A percentile compares a stretch with the other conserved stretches of the same genome.
Evolutionary conservation across 148 eudicot genomes (phyloP).

Genomic region (Pharnaceum exiguum): DNA sequence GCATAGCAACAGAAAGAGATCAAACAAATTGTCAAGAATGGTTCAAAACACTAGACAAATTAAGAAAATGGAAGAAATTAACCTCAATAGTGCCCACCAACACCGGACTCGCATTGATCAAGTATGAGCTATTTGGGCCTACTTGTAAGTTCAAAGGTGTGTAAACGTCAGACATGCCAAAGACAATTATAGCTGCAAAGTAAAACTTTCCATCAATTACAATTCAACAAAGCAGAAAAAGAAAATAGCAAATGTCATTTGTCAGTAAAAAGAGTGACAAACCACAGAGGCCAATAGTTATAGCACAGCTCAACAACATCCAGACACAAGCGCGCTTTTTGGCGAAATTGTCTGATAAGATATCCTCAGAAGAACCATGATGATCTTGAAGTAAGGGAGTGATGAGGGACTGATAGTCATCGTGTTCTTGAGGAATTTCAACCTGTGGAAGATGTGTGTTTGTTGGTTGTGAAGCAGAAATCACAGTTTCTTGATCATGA

Average conservation of each 20-base stretch:
- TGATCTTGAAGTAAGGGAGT: no score
- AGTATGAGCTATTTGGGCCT: slow-evolving; percentile 47
- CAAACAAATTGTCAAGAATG: no score
- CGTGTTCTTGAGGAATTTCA: slow-evolving; percentile 9
- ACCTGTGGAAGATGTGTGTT: slow-evolving; percentile 33
- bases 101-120: slow-evolving; percentile 33
- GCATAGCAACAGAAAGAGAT: no score
- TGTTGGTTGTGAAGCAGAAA: slow-evolving; percentile 14
- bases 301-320: slow-evolving; percentile 42
- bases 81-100: slow-evolving; percentile 53
- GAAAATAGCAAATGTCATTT: no score
- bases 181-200: slow-evolving; percentile 42
- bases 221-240: no score
- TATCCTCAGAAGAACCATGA: slow-evolving; percentile 19
- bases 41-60: no score
- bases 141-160: slow-evolving; percentile 38
- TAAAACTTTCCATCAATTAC: no score
- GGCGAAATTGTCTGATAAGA: slow-evolving; percentile 4
- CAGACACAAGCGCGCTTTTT: slow-evolving; percentile 30
- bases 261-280: not conserved
- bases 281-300: slow-evolving; percentile 54
- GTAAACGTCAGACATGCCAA: slow-evolving; percentile 51
- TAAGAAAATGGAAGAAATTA: no score
- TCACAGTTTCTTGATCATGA: not conserved
- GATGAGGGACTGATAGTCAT: slow-evolving; percentile 9